A percentile compares a stretch with the other conserved stretches of the same genome.
phyloP scores from a whole-genome alignment of 257 asterid genomes.

The Solanum piurae region DNA sequence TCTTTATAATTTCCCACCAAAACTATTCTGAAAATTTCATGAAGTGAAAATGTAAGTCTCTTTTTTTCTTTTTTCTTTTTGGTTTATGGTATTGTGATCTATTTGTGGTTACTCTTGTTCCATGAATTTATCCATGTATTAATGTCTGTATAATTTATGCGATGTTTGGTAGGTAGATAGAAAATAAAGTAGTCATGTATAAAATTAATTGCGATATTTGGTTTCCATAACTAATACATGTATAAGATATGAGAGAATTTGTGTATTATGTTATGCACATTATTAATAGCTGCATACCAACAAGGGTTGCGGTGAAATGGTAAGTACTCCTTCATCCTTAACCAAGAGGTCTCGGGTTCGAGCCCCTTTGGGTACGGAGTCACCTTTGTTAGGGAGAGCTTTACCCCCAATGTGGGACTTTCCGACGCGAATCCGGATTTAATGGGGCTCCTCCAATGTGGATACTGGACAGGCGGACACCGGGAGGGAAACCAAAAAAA shows the following conservation, averaged over 20 bases:
- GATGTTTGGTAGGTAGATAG: background rate
- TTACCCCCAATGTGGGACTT: no score
- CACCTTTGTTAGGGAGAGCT: no score
- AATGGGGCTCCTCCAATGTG: no score
- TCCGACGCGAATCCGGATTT: no score
- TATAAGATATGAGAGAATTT: background rate
- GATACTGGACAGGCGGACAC: no score
- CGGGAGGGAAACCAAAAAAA: no score
- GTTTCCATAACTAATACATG: background rate
- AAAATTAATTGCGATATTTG: background rate
- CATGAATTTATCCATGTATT: background rate
- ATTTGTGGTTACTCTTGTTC: background rate
- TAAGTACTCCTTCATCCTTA: no score
- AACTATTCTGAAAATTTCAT: background rate
- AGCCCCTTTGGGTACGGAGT: no score
- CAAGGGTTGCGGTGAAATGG: no score
- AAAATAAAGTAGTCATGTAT: background rate
- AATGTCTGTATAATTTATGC: background rate
- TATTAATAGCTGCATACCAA: no score
- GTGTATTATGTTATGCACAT: background rate
- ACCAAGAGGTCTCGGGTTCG: no score
- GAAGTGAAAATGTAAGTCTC: background rate
- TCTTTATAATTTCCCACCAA: background rate
- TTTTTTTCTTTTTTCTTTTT: background rate
- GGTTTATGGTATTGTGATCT: background rate